Conservation (phyloP, 192 early-diverging fungal genomes). For the Entomortierella lignicola region DNA sequence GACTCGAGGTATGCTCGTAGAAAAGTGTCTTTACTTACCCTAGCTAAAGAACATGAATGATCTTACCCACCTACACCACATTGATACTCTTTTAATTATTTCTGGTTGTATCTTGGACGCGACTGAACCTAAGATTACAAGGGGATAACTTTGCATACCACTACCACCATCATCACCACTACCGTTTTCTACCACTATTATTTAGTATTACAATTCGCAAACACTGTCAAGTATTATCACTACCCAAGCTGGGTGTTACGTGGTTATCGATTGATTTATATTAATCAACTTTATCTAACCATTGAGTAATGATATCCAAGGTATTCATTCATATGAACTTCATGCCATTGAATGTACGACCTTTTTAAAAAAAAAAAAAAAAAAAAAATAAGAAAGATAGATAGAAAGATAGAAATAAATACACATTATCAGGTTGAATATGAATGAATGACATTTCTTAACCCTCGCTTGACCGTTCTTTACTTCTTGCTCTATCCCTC, state of each 20-base stretch:
- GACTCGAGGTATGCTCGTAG: not conserved
- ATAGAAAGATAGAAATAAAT: not conserved
- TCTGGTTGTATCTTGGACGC: constrained; percentile 27
- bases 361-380: too few species aligned
- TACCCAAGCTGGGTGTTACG: too few species aligned
- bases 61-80: not conserved
- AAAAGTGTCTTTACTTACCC: constrained; percentile 23
- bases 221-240: too few species aligned
- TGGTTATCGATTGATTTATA: too few species aligned
- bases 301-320: too few species aligned
- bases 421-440: constrained; percentile 22
- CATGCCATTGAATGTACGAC: too few species aligned
- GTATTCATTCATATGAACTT: too few species aligned
- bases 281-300: too few species aligned
- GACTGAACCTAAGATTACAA: constrained; percentile 25
- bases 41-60: constrained; percentile 21
- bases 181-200: not conserved
- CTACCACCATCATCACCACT: not conserved
- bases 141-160: not conserved
- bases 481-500: not conserved
- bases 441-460: constrained; percentile 4
- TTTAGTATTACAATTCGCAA: not conserved
- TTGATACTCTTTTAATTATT: not conserved
- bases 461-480: not conserved
- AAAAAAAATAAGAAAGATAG: too few species aligned